Evolutionary conservation across 345 rosid species (phyloP).

Genomic region (Lenwebbia sp.): DNA sequence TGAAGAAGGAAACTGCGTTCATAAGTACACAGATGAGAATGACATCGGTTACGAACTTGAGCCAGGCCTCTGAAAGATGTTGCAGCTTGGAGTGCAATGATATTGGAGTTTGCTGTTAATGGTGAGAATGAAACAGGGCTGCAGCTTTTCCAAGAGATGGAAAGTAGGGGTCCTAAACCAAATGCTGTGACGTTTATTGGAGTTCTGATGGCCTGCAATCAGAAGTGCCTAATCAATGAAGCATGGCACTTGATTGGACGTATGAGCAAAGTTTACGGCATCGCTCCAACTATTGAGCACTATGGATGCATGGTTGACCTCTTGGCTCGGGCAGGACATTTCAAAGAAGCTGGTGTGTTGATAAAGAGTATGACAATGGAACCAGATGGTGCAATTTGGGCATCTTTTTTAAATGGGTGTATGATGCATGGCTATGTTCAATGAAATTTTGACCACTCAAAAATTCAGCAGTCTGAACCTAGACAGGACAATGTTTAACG

Average conservation of each 20-base stretch:
- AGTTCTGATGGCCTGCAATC: slow-evolving; percentile 19
- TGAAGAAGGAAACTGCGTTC: slow-evolving; percentile 18
- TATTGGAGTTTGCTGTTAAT: too few species aligned
- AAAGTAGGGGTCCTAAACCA: too few species aligned
- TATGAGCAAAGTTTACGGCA: slow-evolving; percentile 14
- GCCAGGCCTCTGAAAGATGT: too few species aligned
- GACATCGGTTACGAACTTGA: slow-evolving; percentile 1
- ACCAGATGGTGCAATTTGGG: slow-evolving; percentile 16
- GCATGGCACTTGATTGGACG: slow-evolving; percentile 18
- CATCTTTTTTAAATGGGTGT: slow-evolving; percentile 17
- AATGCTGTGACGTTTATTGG: too few species aligned
- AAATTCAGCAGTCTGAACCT: neutral
- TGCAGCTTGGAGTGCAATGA: slow-evolving; percentile 22
- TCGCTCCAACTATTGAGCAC: slow-evolving; percentile 16
- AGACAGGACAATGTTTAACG: neutral
- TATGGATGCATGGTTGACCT: slow-evolving; percentile 27
- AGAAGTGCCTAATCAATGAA: slow-evolving; percentile 6
- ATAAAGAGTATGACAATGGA: slow-evolving; percentile 14
- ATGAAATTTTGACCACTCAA: neutral
- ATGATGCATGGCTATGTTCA: slow-evolving; percentile 7
- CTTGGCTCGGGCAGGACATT: slow-evolving; percentile 16
- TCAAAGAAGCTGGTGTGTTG: slow-evolving; percentile 9
- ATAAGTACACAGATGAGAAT: slow-evolving; percentile 1
- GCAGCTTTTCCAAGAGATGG: too few species aligned
- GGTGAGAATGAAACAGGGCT: too few species aligned